These are phyloP conservation scores for Pyrenochaeta sp. DNA, from an alignment of 2,329 filamentous ascomycete genomes.

Conservation along the genomic window DNA sequence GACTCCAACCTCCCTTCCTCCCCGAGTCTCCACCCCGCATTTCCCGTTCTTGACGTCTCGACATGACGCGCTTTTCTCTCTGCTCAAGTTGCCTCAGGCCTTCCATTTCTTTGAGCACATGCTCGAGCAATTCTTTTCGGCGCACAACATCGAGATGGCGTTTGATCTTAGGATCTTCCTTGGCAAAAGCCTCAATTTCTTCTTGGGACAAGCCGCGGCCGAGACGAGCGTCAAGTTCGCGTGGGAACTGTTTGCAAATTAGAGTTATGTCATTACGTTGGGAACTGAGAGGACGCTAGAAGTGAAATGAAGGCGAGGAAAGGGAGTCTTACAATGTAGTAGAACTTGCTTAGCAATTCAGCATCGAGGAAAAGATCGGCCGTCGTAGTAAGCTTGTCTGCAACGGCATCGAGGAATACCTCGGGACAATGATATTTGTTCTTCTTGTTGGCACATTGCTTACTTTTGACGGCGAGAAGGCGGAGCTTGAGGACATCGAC, in stretches of 20 bases:
- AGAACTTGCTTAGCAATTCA: constrained; percentile 95
- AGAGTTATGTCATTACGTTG: neutral
- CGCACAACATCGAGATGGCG: constrained; percentile 91
- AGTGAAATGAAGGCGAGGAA: too few species aligned
- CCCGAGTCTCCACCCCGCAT: constrained; percentile 29
- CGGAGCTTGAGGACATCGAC: constrained; percentile 91
- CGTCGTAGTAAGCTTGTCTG: constrained; percentile 91
- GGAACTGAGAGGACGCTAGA: neutral
- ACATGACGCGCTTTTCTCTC: constrained; percentile 65
- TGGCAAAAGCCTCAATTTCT: constrained; percentile 88
- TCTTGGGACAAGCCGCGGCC: constrained; percentile 80
- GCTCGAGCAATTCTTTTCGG: constrained; percentile 89
- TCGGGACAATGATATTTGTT: constrained; percentile 99
- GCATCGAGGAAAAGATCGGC: constrained; percentile 98
- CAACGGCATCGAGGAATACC: constrained; percentile 96
- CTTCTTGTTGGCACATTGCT: constrained; percentile 81
- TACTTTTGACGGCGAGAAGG: constrained; percentile 84
- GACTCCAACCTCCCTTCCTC: constrained; percentile 42
- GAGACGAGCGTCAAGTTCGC: constrained; percentile 86
- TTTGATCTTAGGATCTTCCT: constrained; percentile 89
- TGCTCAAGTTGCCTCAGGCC: constrained; percentile 84
- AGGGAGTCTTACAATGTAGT: constrained; percentile 71
- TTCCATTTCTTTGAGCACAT: constrained; percentile 96
- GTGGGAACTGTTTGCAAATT: constrained; percentile 71
- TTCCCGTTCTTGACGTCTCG: constrained; percentile 28